Conservation (phyloP, 108 stramenopile genomes). For the Fragilaria radians region DNA sequence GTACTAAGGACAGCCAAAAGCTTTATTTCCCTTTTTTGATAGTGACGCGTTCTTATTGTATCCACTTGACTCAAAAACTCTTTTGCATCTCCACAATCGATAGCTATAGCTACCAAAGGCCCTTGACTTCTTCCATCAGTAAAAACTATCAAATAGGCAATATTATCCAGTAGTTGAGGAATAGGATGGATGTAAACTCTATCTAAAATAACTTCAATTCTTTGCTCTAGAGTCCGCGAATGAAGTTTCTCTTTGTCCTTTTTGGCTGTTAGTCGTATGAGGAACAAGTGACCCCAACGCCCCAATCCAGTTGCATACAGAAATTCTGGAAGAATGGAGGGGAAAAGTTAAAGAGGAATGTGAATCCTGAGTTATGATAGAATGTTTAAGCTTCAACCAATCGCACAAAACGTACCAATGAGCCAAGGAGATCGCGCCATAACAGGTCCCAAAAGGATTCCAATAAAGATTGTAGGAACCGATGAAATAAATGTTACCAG, state of each 20-base stretch:
- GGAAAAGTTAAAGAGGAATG: neutral
- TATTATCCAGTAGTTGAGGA: slow-evolving; percentile 62
- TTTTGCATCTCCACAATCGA: slow-evolving; percentile 71
- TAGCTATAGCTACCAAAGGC: slow-evolving; percentile 44
- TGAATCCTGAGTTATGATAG: neutral
- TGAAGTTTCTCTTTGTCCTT: slow-evolving; percentile 25
- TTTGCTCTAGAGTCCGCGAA: slow-evolving; percentile 63
- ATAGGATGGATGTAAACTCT: slow-evolving; percentile 76
- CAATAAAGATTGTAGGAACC: slow-evolving; percentile 54
- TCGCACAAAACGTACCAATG: slow-evolving; percentile 16
- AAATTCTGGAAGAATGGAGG: slow-evolving; percentile 32
- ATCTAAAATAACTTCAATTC: slow-evolving; percentile 50
- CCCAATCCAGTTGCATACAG: slow-evolving; percentile 56
- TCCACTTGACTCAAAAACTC: slow-evolving; percentile 33
- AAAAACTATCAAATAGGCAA: slow-evolving; percentile 69
- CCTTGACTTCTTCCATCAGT: slow-evolving; percentile 8
- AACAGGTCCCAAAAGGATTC: slow-evolving; percentile 53
- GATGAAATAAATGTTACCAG: slow-evolving; percentile 30
- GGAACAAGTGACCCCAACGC: slow-evolving; percentile 57
- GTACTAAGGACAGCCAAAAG: slow-evolving; percentile 62
- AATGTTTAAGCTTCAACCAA: too few species aligned
- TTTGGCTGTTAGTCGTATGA: slow-evolving; percentile 28
- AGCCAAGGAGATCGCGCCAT: slow-evolving; percentile 43
- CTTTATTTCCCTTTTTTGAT: slow-evolving; percentile 36
- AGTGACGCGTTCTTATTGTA: slow-evolving; percentile 46